phyloP scores from a whole-genome alignment of 371 early-diverging fungal species.

The Apophysomyces ossiformis region DNA sequence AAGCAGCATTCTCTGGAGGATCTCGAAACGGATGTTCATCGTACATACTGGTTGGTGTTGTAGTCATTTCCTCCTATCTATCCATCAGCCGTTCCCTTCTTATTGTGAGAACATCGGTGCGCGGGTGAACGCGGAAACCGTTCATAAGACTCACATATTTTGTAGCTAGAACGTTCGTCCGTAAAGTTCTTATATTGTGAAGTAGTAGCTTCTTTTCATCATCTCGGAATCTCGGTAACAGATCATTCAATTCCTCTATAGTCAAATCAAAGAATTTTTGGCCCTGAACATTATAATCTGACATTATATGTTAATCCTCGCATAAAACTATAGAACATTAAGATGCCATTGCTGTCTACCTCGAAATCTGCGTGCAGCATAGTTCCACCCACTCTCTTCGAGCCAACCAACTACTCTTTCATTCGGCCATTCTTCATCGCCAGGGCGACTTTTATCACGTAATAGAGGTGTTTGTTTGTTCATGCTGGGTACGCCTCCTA shows the following conservation, averaged over 20 bases:
- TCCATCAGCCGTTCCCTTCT: slow-evolving; percentile 1
- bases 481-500: slow-evolving; percentile 14
- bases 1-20: background rate
- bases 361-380: slow-evolving; percentile 19
- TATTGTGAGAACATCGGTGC: background rate
- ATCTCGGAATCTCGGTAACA: slow-evolving; percentile 25
- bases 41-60: background rate
- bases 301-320: background rate
- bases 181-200: slow-evolving; percentile 30
- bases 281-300: slow-evolving; percentile 27
- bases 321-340: background rate
- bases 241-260: slow-evolving; percentile 16
- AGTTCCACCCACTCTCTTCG: slow-evolving; percentile 24
- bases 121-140: background rate
- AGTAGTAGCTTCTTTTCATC: slow-evolving; percentile 36
- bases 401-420: slow-evolving; percentile 29
- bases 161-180: slow-evolving; percentile 11
- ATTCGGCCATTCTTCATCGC: slow-evolving; percentile 24
- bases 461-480: slow-evolving; percentile 10
- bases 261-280: slow-evolving; percentile 23
- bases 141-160: slow-evolving; percentile 17
- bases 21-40: background rate
- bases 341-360: slow-evolving; percentile 10
- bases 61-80: background rate
- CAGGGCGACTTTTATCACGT: background rate